Percentiles rank a stretch among this genome's conserved stretches.
phyloP scores from a whole-genome alignment of 1,284 basidiomycete genomes.

The Naganishia cerealis region DNA sequence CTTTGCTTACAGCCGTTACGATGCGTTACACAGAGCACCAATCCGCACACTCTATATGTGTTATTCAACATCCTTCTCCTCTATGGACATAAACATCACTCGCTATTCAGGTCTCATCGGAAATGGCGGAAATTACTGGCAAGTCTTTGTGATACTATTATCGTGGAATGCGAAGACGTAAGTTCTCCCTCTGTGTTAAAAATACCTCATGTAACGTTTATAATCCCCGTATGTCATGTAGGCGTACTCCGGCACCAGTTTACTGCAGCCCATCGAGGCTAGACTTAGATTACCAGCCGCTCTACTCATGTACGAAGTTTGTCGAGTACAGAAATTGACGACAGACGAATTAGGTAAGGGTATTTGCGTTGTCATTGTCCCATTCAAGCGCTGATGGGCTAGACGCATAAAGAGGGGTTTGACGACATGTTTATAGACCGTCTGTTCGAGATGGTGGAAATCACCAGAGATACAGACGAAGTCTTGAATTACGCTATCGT shows the following conservation, averaged over 20 bases:
- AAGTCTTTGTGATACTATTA: constrained; percentile 63
- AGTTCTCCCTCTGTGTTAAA: constrained; percentile 30
- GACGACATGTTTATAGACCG: constrained; percentile 81
- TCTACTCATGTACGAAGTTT: constrained; percentile 82
- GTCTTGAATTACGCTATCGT: constrained; percentile 90
- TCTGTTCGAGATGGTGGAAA: constrained; percentile 90
- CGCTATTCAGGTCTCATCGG: constrained; percentile 73
- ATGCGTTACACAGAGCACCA: constrained; percentile 64
- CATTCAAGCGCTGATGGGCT: background rate
- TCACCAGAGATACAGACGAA: constrained; percentile 85
- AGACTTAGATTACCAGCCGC: constrained; percentile 72
- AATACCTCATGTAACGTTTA: no score
- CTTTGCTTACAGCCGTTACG: constrained; percentile 7
- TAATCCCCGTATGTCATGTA: background rate
- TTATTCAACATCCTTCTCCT: constrained; percentile 73
- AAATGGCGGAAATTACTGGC: constrained; percentile 80
- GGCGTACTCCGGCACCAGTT: constrained; percentile 13
- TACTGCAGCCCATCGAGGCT: constrained; percentile 68
- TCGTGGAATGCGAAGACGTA: constrained; percentile 51
- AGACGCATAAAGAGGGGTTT: constrained; percentile 58
- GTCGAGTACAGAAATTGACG: constrained; percentile 78
- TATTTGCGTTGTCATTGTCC: background rate
- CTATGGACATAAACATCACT: constrained; percentile 68
- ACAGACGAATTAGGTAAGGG: constrained; percentile 70
- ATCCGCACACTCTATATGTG: constrained; percentile 80